Evolutionary conservation across 495 filamentous ascomycete species (phyloP), one percentile per base, ranked within the genome.

Genomic region (Sordaria brevicollis): DNA sequence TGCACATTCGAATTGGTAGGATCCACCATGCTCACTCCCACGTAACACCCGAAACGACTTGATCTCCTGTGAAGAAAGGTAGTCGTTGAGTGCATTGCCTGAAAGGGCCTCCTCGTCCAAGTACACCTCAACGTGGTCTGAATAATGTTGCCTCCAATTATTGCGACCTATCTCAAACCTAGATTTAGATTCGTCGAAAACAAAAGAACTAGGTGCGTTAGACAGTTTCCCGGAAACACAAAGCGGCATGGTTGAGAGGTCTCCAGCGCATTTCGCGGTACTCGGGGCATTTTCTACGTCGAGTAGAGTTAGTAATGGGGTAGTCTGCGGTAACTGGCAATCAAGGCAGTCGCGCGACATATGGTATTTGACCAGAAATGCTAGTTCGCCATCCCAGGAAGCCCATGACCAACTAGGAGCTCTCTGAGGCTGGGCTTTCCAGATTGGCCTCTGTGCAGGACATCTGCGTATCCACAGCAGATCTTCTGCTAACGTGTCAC

Each of bases 391-490:
- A 49, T 49, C n/a, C 41, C 41, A 21, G 1, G n/a, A 17, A 21
- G 41, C 41, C 41, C 41, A 49, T 49, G 19, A 49, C 19, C 41
- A 21, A 0, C 41, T 49, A 21, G 41, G 41, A 4, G 41, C 41
- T 49, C 41, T 21, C 41, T 19, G 21, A 5, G 19, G 8, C 21
- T 49, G 19, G 19, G 41, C 41, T 49, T 17, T 49, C 13, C 37
- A 11, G 3, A 13, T 11, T 4, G 36, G 0, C 5, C 10, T 3
- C 1, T 15, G 11, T 3, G 15, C 37, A n/a, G 4, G 17, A 5
- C 5, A 2, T n/a, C 2, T 0, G 15, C 38, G 38, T 0, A 8
- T 0, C 39, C 41, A 49, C n/a, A 49, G 41, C 0, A 49, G 0
- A 21, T 49, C 41, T 49, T 0, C 2, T 21, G 41, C 21, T 0